Percentiles rank a stretch among this genome's conserved stretches.
These are phyloP conservation scores for Populus hybrid DNA, from an alignment of 441 rosid genomes.

Conservation along the genomic window DNA sequence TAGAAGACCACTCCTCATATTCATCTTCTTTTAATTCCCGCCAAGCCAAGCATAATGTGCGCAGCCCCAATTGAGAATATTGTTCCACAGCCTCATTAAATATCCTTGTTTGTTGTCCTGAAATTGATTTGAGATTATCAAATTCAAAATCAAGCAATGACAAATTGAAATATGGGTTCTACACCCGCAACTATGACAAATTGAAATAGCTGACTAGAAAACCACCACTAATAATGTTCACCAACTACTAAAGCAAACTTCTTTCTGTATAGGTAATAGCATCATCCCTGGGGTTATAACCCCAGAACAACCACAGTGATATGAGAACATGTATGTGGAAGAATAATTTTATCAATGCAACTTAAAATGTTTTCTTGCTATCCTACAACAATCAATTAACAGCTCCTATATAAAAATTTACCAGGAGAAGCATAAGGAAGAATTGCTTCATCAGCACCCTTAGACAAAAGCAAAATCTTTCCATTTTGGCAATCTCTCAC, in stretches of 20 bases:
- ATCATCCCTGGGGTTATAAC: neutral
- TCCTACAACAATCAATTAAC: constrained; percentile 7
- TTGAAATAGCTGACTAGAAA: neutral
- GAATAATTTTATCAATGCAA: neutral
- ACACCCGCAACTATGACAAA: too few relatives aligned
- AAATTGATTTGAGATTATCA: constrained; percentile 23
- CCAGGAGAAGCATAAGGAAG: constrained; percentile 79
- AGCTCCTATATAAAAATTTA: constrained; percentile 31
- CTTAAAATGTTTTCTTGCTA: neutral
- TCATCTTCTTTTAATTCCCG: constrained; percentile 85
- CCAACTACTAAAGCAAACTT: neutral
- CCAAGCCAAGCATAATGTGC: constrained; percentile 96
- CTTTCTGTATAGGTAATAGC: neutral
- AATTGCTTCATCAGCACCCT: constrained; percentile 98
- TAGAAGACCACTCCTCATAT: constrained; percentile 82
- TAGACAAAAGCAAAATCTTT: constrained; percentile 79
- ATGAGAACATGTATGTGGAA: neutral
- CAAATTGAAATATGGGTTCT: neutral
- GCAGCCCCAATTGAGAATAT: constrained; percentile 89
- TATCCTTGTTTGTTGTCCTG: constrained; percentile 92
- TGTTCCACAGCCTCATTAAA: constrained; percentile 87
- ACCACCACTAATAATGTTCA: neutral
- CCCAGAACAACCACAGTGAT: neutral
- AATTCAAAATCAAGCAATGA: neutral
- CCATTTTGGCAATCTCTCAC: constrained; percentile 76